Base-by-base conservation (phyloP, 2,329 filamentous ascomycete species). In the Aspergillus eucalypticola region DNA sequence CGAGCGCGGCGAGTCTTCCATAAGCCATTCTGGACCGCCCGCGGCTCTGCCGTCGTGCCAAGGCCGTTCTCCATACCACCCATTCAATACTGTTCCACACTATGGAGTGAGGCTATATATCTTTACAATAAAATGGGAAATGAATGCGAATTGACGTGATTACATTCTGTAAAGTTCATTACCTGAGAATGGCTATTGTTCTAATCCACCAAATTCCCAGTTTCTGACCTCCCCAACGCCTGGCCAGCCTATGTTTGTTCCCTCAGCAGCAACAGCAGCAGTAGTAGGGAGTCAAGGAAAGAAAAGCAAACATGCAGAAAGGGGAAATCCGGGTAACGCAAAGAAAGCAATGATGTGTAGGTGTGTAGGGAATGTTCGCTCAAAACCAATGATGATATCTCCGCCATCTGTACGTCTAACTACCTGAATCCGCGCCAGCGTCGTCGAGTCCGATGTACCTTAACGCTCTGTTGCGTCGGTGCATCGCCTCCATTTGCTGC, bases 341-440 rank as follows among this genome's bases (percentile, higher is more conserved):
- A 58, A 58, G 62, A 63, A 59, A 64, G 49, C 60, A 61, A 54
- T 8, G 19, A 51, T 39, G 29, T 62, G 60, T n/a, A 56, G 46
- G 57, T 41, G 48, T 56, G 42, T 51, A 50, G 41, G 54, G 50
- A 54, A 61, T 55, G 25, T 35, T n/a, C 46, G 51, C 44, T 44
- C 29, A 38, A 35, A 50, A 23, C 32, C 27, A 27, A 19, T 53
- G 25, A 19, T 53, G 17, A 13, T 46, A 54, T 54, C 53, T 44
- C 53, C 39, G 19, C 23, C 15, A 11, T n/a, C 39, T 55, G 25
- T 46, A 32, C 38, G 25, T 44, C 21, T 21, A 29, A 56, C 64
- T 56, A 69, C 48, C 65, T 73, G 56, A 72, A 72, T 49, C 70
- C 72, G 39, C 71, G 68, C 68, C 66, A 69, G 50, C 73, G 71